phyloP scores from a whole-genome alignment of 306 rosid species.

The Potentilla sterilis region DNA sequence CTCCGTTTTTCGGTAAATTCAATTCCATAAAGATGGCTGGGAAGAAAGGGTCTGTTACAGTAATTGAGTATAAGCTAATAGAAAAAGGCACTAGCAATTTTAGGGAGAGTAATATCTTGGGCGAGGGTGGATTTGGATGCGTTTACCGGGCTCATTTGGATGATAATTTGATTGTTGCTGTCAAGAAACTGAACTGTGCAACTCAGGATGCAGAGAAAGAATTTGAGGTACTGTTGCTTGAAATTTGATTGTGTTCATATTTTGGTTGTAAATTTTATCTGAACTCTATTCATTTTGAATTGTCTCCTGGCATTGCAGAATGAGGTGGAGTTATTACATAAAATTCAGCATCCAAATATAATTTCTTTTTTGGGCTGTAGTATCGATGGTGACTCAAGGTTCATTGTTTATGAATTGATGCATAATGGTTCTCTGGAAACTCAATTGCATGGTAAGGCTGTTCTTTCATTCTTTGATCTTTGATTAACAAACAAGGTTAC shows the following conservation, averaged over 20 bases:
- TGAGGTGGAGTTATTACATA: conserved; percentile 73
- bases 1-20: conserved; percentile 54
- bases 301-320: conserved; percentile 60
- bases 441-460: conserved; percentile 73
- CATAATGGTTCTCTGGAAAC: conserved; percentile 83
- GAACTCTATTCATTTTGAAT: background rate
- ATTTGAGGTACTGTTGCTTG: conserved; percentile 56
- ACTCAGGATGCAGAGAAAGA: conserved; percentile 65
- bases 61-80: conserved; percentile 64
- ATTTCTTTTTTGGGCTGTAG: conserved; percentile 74
- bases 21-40: conserved; percentile 53
- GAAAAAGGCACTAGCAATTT: conserved; percentile 69
- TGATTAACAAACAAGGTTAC: background rate
- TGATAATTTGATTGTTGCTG: conserved; percentile 67
- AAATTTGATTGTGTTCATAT: background rate
- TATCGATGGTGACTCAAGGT: conserved; percentile 47
- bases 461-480: background rate
- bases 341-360: conserved; percentile 74
- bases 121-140: conserved; percentile 89
- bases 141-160: conserved; percentile 85
- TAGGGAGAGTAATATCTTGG: conserved; percentile 64
- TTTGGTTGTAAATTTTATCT: background rate
- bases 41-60: conserved; percentile 53
- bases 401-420: conserved; percentile 81
- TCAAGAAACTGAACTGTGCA: conserved; percentile 65